Base-by-base conservation (phyloP, 495 filamentous ascomycete genomes). In the Aspergillus haitiensis region DNA sequence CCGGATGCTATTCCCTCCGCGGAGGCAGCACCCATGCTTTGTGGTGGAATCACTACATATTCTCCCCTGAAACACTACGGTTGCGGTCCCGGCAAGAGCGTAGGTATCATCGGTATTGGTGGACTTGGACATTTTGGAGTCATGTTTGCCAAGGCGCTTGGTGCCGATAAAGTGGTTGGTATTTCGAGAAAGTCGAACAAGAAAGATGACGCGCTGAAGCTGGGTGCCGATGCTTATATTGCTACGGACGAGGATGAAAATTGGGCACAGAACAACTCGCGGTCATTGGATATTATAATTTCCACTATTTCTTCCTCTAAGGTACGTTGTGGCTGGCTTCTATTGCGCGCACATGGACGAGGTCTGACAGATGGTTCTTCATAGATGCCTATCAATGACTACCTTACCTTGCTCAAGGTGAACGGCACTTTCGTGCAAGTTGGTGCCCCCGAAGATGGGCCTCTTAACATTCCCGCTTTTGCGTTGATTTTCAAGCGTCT, bases 31-130 rank as follows among this genome's bases (percentile, higher is more conserved):
- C 88, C 89, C 1, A 89, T 93, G 88, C 67, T 93, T 18, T 93
- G 89, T 65, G 90, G 80, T 55, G 90, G 91, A 39, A 76, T 92
- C 13, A 92, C 90, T 0, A 77, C 86, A 11, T 93, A 84, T 70
- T 73, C 77, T 4, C 90, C 91, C 2, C 75, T 93, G 18, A 82
- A 77, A 63, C 74, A 82, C 35, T 83, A 89, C 67, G 87, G 86
- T 8, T 81, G 78, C 56, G 90, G 88, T 0, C 89, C 89, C 0
- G 89, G 88, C 3, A 92, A 91, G 75, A 75, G 67, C 6, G 88
- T 94, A 10, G 90, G 88, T 10, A 86, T 93, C 59, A 75, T 92
- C 44, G 90, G 90, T 9, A 73, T 93, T 34, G 89, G 90, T 47
- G 90, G 90, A 9, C 74, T 94, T 0, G 90, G 89, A 1, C 87